phyloP scores from a whole-genome alignment of 345 rosid genomes.

The Citrus mangshanensis region DNA sequence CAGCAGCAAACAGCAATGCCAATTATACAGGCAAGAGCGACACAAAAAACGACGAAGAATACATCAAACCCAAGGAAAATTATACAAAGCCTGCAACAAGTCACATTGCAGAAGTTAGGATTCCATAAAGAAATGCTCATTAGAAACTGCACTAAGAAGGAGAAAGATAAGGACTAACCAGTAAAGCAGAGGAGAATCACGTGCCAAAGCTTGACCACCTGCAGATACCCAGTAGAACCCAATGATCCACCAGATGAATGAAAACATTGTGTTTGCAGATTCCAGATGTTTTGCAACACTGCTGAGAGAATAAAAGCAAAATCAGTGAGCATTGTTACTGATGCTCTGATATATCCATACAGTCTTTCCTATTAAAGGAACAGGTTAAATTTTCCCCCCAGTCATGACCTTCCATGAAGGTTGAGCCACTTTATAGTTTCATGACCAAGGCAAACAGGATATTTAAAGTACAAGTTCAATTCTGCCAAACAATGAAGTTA shows the following conservation, averaged over 20 bases:
- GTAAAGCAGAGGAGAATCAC: constrained; percentile 72
- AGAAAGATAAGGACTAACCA: constrained; percentile 48
- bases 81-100: constrained; percentile 80
- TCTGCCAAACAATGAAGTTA: not conserved
- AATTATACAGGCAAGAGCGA: constrained; percentile 90
- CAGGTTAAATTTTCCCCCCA: not conserved
- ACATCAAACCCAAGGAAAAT: constrained; percentile 92
- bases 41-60: constrained; percentile 93
- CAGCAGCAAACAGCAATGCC: constrained; percentile 99
- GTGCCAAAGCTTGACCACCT: constrained; percentile 75
- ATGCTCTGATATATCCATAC: not conserved
- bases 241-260: constrained; percentile 98
- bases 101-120: constrained; percentile 18
- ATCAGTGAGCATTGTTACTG: not conserved
- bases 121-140: not conserved
- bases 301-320: constrained; percentile 25
- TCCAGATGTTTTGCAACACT: constrained; percentile 88
- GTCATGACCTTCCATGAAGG: not conserved
- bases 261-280: constrained; percentile 97
- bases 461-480: not conserved
- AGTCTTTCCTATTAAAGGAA: not conserved
- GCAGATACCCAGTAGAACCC: constrained; percentile 99
- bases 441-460: not conserved
- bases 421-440: not conserved
- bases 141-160: not conserved